phyloP scores from a whole-genome alignment of 352 stramenopile genomes.

The Pythium phragmiticola region DNA sequence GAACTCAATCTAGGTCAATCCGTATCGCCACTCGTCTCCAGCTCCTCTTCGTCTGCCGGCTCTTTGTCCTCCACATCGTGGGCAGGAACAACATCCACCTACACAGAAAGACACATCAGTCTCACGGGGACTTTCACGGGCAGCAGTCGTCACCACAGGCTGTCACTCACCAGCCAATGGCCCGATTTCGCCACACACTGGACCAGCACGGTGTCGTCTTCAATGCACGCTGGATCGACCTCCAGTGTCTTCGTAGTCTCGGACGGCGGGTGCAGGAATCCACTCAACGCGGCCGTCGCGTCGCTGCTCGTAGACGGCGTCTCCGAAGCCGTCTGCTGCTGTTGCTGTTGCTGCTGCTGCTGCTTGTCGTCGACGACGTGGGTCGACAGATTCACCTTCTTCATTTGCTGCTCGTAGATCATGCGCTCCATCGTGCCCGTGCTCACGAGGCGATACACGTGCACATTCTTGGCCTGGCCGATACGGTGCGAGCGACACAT shows the following conservation, averaged over 20 bases:
- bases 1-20: not conserved
- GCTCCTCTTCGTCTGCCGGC: constrained; percentile 12
- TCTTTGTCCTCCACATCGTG: constrained; percentile 34
- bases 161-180: constrained; percentile 47
- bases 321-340: constrained; percentile 1
- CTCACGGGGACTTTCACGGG: not conserved
- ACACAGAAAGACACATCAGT: not conserved
- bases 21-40: not conserved
- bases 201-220: constrained; percentile 56
- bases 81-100: constrained; percentile 47
- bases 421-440: constrained; percentile 92
- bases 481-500: constrained; percentile 93
- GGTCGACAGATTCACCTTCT: constrained; percentile 79
- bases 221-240: constrained; percentile 39
- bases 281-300: constrained; percentile 36
- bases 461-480: constrained; percentile 85
- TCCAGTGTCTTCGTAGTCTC: constrained; percentile 33
- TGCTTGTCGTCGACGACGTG: constrained; percentile 66
- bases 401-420: constrained; percentile 91
- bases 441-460: constrained; percentile 92
- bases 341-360: constrained; percentile 5
- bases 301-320: not conserved
- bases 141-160: no score
- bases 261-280: constrained; percentile 55
- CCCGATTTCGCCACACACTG: constrained; percentile 56